Percentiles rank a stretch among this genome's conserved stretches.
phyloP scores from a whole-genome alignment of 1,284 basidiomycete genomes.

The Hemileia vastatrix region DNA sequence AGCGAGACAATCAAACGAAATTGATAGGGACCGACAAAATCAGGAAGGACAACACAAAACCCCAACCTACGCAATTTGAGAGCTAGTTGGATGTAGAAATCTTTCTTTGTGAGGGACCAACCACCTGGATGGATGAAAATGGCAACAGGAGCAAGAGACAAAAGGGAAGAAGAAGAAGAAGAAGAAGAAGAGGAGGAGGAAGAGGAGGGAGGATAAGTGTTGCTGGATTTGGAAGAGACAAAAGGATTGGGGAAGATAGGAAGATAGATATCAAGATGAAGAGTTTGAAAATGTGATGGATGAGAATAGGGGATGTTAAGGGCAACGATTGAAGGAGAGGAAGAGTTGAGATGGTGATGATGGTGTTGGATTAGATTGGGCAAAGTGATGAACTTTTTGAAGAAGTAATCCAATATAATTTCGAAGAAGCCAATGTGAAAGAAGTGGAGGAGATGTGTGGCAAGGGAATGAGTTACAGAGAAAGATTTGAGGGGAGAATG shows the following conservation, averaged over 20 bases:
- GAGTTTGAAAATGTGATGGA: slow-evolving; percentile 30
- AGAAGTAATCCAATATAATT: slow-evolving; percentile 14
- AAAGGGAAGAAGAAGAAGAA: neutral
- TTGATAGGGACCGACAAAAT: slow-evolving; percentile 28
- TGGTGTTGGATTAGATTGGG: no score
- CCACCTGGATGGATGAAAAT: slow-evolving; percentile 43
- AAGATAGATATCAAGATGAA: slow-evolving; percentile 3
- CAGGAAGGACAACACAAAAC: slow-evolving; percentile 45
- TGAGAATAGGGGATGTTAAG: slow-evolving; percentile 32
- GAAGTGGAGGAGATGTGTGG: neutral
- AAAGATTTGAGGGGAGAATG: slow-evolving; percentile 37
- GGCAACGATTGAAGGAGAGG: neutral
- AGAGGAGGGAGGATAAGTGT: slow-evolving; percentile 29
- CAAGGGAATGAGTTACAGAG: neutral
- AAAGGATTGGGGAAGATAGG: neutral
- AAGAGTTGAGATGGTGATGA: neutral
- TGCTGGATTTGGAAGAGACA: slow-evolving; percentile 35
- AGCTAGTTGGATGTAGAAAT: slow-evolving; percentile 41
- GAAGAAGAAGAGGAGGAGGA: neutral
- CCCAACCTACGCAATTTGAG: slow-evolving; percentile 42
- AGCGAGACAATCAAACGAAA: no score
- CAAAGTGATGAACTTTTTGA: slow-evolving; percentile 8
- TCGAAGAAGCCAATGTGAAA: slow-evolving; percentile 1
- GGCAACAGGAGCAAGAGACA: slow-evolving; percentile 35
- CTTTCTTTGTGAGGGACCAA: slow-evolving; percentile 32